phyloP scores from a whole-genome alignment of 805 yeast species.

The Schizosaccharomyces osmophilus region DNA sequence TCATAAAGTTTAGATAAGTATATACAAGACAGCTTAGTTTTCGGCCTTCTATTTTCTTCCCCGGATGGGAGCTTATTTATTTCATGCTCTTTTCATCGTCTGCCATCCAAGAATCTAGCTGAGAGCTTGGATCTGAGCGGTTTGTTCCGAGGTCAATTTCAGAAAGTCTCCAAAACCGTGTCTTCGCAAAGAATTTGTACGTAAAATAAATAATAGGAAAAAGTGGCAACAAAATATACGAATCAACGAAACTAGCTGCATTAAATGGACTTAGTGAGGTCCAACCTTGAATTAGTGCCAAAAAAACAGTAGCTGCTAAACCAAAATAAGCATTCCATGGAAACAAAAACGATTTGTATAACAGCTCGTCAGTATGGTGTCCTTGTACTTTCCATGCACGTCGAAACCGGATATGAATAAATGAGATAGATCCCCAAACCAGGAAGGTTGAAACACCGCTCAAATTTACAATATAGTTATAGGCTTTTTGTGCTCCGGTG shows the following conservation, averaged over 20 bases:
- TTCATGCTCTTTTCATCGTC: too few relatives aligned
- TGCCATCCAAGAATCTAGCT: too few relatives aligned
- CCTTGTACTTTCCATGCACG: conserved; percentile 22
- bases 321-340: conserved; percentile 30
- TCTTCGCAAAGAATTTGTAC: conserved; percentile 16
- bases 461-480: conserved; percentile 32
- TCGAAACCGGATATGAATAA: conserved; percentile 34
- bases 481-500: conserved; percentile 25
- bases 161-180: conserved; percentile 5
- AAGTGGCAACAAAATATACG: conserved; percentile 37
- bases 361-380: conserved; percentile 23
- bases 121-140: too few relatives aligned
- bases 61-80: too few relatives aligned
- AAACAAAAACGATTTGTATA: conserved; percentile 26
- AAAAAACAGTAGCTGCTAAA: conserved; percentile 24
- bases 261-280: conserved; percentile 33
- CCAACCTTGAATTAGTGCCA: conserved; percentile 46
- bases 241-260: conserved; percentile 32
- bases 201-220: conserved; percentile 23
- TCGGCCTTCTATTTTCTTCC: too few relatives aligned
- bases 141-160: too few relatives aligned
- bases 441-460: conserved; percentile 45
- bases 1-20: too few relatives aligned
- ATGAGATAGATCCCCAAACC: conserved; percentile 39
- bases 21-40: too few relatives aligned